Evolutionary conservation across 495 filamentous ascomycete genomes (phyloP).

Genomic region (Cudoniella acicularis): DNA sequence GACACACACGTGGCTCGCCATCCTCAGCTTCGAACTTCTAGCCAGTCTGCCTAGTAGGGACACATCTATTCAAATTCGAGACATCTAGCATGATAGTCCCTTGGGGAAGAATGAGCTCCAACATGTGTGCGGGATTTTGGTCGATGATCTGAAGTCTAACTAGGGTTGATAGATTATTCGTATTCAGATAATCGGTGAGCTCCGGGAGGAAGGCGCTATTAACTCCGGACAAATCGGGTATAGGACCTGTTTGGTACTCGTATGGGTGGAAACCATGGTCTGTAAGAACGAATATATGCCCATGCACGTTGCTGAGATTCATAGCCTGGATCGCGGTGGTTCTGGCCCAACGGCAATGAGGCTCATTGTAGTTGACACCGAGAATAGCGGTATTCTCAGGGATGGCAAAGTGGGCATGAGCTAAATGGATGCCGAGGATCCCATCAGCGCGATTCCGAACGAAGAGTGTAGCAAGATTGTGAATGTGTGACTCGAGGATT

Average conservation of each 20-base stretch:
- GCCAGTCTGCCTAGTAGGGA: background rate
- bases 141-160: background rate
- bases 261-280: background rate
- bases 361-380: background rate
- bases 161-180: background rate
- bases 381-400: conserved; percentile 1
- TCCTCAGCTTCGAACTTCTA: background rate
- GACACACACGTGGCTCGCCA: background rate
- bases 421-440: conserved; percentile 2
- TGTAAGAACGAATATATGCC: background rate
- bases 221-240: background rate
- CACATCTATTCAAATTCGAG: conserved; percentile 1
- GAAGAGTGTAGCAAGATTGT: background rate
- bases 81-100: conserved; percentile 15
- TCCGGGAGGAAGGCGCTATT: background rate
- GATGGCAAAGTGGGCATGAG: background rate
- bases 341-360: background rate
- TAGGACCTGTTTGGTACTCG: background rate
- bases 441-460: conserved; percentile 2
- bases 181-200: background rate
- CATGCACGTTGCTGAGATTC: background rate
- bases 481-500: conserved; percentile 2
- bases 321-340: background rate
- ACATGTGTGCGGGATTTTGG: background rate
- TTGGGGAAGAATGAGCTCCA: conserved; percentile 15